These are phyloP conservation scores for Potentilla sterilis DNA, from an alignment of 306 rosid species.

Conservation along the genomic window DNA sequence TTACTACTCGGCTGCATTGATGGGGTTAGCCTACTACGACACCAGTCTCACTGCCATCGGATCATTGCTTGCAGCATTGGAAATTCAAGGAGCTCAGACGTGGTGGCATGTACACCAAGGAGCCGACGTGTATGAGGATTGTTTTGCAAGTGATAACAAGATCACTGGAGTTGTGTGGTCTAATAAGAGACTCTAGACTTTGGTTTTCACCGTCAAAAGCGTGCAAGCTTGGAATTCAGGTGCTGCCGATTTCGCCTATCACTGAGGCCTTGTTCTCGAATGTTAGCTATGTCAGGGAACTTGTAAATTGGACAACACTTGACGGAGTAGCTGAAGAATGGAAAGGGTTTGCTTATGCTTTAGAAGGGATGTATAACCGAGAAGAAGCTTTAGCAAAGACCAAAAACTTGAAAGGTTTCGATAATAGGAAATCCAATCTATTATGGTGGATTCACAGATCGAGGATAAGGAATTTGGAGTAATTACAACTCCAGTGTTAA, in stretches of 20 bases:
- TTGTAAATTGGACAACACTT: conserved; percentile 61
- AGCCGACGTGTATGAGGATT: conserved; percentile 38
- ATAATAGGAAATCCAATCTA: conserved; percentile 57
- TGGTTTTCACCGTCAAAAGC: conserved; percentile 66
- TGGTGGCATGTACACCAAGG: conserved; percentile 57
- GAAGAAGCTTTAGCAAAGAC: conserved; percentile 40
- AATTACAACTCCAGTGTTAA: background rate
- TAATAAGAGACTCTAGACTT: conserved; percentile 55
- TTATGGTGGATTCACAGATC: conserved; percentile 9
- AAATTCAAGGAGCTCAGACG: conserved; percentile 47
- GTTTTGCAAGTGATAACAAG: conserved; percentile 41
- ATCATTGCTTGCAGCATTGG: conserved; percentile 52
- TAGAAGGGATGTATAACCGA: conserved; percentile 48
- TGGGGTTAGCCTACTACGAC: conserved; percentile 63
- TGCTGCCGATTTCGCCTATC: conserved; percentile 52
- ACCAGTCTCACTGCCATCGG: conserved; percentile 35
- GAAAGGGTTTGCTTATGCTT: conserved; percentile 55
- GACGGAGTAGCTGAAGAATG: conserved; percentile 64
- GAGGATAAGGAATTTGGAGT: background rate
- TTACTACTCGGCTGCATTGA: conserved; percentile 60
- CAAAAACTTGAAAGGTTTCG: conserved; percentile 38
- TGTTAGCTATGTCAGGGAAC: conserved; percentile 45
- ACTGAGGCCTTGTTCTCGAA: conserved; percentile 51
- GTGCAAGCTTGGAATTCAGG: conserved; percentile 58
- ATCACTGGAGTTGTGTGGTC: conserved; percentile 56